Evolutionary conservation across 1,139 yeast species (phyloP).

Genomic region (Debaryomyces nepalensis): DNA sequence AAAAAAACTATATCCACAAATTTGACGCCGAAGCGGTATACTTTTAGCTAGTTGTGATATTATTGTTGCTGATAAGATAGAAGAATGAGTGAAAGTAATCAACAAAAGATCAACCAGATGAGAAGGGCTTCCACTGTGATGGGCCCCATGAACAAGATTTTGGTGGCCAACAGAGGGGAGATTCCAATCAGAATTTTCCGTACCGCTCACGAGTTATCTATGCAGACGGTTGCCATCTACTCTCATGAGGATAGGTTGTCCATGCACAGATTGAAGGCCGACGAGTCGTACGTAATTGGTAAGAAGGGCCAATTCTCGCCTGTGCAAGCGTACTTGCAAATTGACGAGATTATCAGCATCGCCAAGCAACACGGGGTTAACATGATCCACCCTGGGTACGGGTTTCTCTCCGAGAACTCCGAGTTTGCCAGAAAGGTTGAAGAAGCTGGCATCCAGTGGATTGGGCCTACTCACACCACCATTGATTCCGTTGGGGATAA

Average conservation of each 20-base stretch:
- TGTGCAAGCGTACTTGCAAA: slow-evolving; percentile 94
- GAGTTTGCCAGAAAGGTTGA: slow-evolving; percentile 93
- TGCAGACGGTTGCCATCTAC: slow-evolving; percentile 97
- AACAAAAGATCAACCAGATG: slow-evolving; percentile 48
- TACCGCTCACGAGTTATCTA: slow-evolving; percentile 95
- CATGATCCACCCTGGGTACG: slow-evolving; percentile 99
- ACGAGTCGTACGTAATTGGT: slow-evolving; percentile 92
- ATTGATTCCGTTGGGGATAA: slow-evolving; percentile 98
- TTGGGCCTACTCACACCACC: slow-evolving; percentile 88
- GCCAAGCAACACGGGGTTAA: slow-evolving; percentile 88
- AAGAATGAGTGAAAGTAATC: slow-evolving; percentile 6
- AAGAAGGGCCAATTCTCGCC: slow-evolving; percentile 89
- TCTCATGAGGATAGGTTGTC: slow-evolving; percentile 95
- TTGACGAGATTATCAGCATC: slow-evolving; percentile 90
- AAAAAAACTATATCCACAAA: neutral
- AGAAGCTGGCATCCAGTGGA: slow-evolving; percentile 92
- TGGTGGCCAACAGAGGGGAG: slow-evolving; percentile 97
- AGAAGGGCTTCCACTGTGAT: slow-evolving; percentile 66
- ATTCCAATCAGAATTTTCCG: slow-evolving; percentile 89
- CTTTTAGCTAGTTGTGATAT: neutral
- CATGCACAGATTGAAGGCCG: slow-evolving; percentile 93
- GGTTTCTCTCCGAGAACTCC: slow-evolving; percentile 92
- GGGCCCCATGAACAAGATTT: slow-evolving; percentile 71
- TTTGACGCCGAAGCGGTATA: neutral
- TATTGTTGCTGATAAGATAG: neutral